Percentiles rank a stretch among this genome's conserved stretches.
Conservation (phyloP, 2,329 filamentous ascomycete genomes). For the Claviceps fusiformis region DNA sequence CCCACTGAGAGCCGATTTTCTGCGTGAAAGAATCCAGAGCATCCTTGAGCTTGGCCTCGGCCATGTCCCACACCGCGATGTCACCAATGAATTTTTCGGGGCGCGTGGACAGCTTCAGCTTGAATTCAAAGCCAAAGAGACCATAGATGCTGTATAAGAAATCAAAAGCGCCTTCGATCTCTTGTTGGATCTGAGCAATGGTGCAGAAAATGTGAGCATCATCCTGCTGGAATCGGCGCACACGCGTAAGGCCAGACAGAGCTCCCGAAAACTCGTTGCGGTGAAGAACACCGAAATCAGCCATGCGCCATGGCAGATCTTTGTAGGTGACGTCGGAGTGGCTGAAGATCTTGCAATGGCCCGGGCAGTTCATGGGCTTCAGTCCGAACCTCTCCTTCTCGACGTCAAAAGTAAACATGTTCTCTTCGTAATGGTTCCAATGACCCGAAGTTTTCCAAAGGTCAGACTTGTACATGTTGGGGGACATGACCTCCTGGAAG, state of each 20-base stretch:
- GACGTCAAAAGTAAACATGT: conserved; percentile 66
- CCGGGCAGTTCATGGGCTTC: conserved; percentile 98
- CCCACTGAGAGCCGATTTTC: conserved; percentile 56
- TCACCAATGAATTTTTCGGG: conserved; percentile 81
- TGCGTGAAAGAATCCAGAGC: conserved; percentile 66
- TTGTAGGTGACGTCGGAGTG: conserved; percentile 70
- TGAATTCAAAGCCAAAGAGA: conserved; percentile 57
- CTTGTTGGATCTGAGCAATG: conserved; percentile 25
- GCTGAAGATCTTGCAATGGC: conserved; percentile 78
- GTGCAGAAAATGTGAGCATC: conserved; percentile 91
- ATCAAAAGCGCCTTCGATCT: conserved; percentile 70
- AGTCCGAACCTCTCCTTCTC: conserved; percentile 64
- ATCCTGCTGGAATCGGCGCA: conserved; percentile 89
- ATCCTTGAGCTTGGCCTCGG: conserved; percentile 66
- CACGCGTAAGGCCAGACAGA: conserved; percentile 77
- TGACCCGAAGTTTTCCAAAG: conserved; percentile 94
- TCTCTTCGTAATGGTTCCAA: conserved; percentile 75
- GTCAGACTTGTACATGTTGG: conserved; percentile 85
- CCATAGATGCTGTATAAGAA: conserved; percentile 66
- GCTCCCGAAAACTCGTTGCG: conserved; percentile 92
- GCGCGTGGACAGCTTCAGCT: conserved; percentile 84
- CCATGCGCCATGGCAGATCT: conserved; percentile 81
- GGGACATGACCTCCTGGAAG: conserved; percentile 89
- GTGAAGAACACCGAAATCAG: conserved; percentile 91
- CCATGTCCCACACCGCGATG: conserved; percentile 75